A percentile compares a stretch with the other conserved stretches of the same genome.
phyloP scores from a whole-genome alignment of 1,284 basidiomycete genomes.

The Pseudozyma sp. region DNA sequence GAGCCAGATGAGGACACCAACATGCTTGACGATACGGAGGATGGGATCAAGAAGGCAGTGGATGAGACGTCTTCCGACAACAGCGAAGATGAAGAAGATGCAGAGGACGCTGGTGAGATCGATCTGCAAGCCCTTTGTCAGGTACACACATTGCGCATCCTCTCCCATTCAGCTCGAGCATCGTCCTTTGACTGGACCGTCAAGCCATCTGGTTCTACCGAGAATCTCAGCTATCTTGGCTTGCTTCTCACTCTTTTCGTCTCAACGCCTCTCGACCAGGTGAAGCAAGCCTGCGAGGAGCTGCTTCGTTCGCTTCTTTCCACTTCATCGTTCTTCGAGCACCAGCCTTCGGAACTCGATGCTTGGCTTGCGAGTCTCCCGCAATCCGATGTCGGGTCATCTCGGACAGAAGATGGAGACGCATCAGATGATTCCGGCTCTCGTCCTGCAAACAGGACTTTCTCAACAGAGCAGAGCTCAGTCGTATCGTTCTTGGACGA shows the following conservation, averaged over 20 bases:
- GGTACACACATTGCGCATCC: constrained; percentile 78
- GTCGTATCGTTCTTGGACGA: constrained; percentile 85
- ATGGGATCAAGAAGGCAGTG: neutral
- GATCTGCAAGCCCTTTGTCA: constrained; percentile 77
- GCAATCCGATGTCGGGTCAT: constrained; percentile 69
- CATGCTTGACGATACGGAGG: constrained; percentile 1
- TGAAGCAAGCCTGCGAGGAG: constrained; percentile 39
- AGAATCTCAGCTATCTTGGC: constrained; percentile 50
- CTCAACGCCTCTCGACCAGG: constrained; percentile 34
- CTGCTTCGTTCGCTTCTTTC: constrained; percentile 70
- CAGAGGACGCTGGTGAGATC: constrained; percentile 66
- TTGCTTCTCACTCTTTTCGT: constrained; percentile 47
- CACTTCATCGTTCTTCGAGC: constrained; percentile 82
- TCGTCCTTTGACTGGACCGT: constrained; percentile 74
- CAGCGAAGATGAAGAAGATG: constrained; percentile 61
- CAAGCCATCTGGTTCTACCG: constrained; percentile 74
- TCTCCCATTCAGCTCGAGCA: constrained; percentile 37
- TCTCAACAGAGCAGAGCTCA: constrained; percentile 72
- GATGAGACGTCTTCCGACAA: neutral
- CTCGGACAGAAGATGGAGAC: constrained; percentile 2
- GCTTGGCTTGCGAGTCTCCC: constrained; percentile 78
- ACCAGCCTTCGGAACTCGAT: constrained; percentile 78
- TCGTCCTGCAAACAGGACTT: neutral
- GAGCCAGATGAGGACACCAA: constrained; percentile 1
- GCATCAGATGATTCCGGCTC: neutral